Evolutionary conservation across 164 flowering plant species (phyloP).

Genomic region (Aristolochia californica): DNA sequence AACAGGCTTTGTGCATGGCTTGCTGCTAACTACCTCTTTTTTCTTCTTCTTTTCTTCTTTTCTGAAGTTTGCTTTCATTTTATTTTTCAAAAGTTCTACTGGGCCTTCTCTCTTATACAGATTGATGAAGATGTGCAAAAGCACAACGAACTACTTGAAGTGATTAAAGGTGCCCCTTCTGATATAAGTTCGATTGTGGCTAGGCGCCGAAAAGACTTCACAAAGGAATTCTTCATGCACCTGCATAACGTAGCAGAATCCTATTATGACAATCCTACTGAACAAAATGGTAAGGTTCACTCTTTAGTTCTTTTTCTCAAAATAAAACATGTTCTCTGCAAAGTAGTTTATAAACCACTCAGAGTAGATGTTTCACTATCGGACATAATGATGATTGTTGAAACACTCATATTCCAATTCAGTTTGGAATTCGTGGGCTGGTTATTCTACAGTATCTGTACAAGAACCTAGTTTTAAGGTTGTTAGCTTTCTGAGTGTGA

Average conservation of each 20-base stretch:
- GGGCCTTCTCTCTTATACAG: conserved; percentile 22
- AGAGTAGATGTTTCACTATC: no score
- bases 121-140: conserved; percentile 84
- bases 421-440: no score
- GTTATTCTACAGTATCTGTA: no score
- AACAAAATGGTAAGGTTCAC: conserved; percentile 58
- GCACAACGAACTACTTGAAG: conserved; percentile 72
- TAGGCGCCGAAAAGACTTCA: conserved; percentile 83
- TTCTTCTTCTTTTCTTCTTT: background rate
- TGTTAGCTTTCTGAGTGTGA: no score
- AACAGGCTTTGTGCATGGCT: background rate
- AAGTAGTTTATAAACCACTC: no score
- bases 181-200: conserved; percentile 56
- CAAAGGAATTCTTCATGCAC: conserved; percentile 82
- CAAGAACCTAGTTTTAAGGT: no score
- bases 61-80: background rate
- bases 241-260: conserved; percentile 72
- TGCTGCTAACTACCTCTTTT: no score
- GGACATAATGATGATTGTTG: no score
- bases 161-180: conserved; percentile 33
- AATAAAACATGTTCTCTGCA: background rate
- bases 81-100: background rate
- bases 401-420: no score
- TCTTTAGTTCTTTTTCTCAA: no score
- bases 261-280: conserved; percentile 49